Evolutionary conservation across 1,284 basidiomycete species (phyloP).

Genomic region (Mrakiaceae sp.): DNA sequence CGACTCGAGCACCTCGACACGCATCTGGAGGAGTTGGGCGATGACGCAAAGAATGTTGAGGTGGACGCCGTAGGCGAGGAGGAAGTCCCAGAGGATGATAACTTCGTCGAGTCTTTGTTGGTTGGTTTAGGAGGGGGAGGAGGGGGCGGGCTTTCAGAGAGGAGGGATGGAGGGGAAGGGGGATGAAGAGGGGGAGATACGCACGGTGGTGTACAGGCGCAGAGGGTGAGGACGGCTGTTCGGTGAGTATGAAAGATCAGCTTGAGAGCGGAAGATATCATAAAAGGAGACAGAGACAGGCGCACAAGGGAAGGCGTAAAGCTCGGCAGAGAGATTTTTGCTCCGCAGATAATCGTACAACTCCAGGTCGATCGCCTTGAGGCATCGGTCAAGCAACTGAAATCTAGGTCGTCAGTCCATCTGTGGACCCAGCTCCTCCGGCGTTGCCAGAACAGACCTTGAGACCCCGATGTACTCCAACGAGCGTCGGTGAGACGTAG

Average conservation of each 20-base stretch:
- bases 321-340: constrained; percentile 92
- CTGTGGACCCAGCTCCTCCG: not conserved
- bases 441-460: constrained; percentile 47
- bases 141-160: not conserved
- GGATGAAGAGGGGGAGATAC: not conserved
- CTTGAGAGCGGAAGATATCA: not conserved
- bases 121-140: not conserved
- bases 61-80: constrained; percentile 90
- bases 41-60: constrained; percentile 93
- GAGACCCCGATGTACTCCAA: constrained; percentile 85
- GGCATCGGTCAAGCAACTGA: constrained; percentile 80
- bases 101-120: constrained; percentile 60
- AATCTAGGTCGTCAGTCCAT: no score
- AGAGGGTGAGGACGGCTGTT: constrained; percentile 83
- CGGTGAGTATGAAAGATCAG: not conserved
- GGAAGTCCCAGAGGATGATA: constrained; percentile 89
- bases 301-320: constrained; percentile 94
- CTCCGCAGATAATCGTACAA: constrained; percentile 68
- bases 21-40: constrained; percentile 79
- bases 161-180: not conserved
- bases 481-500: constrained; percentile 89
- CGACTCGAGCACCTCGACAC: constrained; percentile 74
- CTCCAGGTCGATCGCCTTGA: constrained; percentile 79
- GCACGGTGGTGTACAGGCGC: constrained; percentile 83
- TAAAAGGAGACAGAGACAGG: constrained; percentile 17